Base-by-base conservation (phyloP, 768 basidiomycete genomes). In the Boletus vermiculosoides region DNA sequence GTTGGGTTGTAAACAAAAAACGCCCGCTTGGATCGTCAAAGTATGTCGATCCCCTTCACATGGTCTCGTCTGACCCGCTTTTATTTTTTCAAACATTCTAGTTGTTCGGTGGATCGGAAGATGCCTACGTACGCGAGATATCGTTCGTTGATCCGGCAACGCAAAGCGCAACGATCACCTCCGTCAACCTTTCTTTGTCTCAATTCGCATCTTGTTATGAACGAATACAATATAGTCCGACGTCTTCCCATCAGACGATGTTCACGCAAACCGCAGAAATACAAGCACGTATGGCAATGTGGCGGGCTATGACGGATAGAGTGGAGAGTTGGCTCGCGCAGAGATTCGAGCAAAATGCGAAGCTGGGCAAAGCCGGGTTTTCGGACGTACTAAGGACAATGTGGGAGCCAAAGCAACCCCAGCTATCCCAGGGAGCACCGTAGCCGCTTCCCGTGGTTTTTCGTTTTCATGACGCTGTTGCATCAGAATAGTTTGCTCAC, bases 181-280 rank as follows among this genome's bases (percentile, higher is more conserved):
- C 93, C 30, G 88, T 94, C 74, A 98, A 98, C 76, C 87, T 98
- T 50, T 92, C 91, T 13, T 77, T 97, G 30, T 94, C 93, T n/a
- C 92, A 96, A 75, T 94, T 96, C 65, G 89, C 92, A 60, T 92
- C 88, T 39, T 96, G 92, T 69, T 85, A 90, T 63, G 95, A 98
- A 74, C 85, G 84, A 63, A 94, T 98, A 73, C 85, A 83, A 54
- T 98, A 98, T 70, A 78, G 80, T 1, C 95, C 94, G 1, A 74
- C 80, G n/a, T 80, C 83, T 0, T 66, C 76, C 23, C 74, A 79
- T 47, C 79, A 82, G 46, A 97, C 94, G 10, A 66, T 78, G 30
- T 98, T 98, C 70, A 71, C 77, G 5, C 95, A 97, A 72, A 92
- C 93, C n/a, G 95, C 95, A 2, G 88, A 94, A 74, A 85, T 98